phyloP scores from a whole-genome alignment of 75 land plant genomes.

The Cunninghamia lanceolata region DNA sequence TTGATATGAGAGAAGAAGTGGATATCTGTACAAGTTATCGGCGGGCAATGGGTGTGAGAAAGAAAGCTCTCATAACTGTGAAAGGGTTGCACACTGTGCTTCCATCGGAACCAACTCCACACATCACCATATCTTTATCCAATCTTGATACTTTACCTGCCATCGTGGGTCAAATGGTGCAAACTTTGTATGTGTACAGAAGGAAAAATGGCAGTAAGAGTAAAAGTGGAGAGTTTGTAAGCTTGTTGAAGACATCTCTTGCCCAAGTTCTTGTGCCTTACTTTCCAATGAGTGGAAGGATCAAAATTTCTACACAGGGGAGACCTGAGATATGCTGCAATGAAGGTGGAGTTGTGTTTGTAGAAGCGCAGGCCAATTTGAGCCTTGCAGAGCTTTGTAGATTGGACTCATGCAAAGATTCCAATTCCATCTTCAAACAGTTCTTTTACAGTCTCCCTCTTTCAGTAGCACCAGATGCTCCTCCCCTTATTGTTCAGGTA shows the following conservation, averaged over 20 bases:
- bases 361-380: conserved; percentile 17
- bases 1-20: neutral
- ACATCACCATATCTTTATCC: neutral
- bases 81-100: neutral
- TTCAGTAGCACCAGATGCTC: neutral
- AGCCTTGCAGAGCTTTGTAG: conserved; percentile 20
- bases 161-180: neutral
- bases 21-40: neutral
- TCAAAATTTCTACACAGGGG: neutral
- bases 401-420: neutral
- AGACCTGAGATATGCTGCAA: conserved; percentile 16
- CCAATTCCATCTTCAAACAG: neutral
- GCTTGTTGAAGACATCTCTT: neutral
- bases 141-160: conserved; percentile 7
- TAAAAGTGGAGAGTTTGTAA: neutral
- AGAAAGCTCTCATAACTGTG: neutral
- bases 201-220: neutral
- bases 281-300: conserved; percentile 6
- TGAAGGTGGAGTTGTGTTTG: conserved; percentile 14
- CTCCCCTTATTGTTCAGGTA: conserved; percentile 1
- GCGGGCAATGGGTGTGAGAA: neutral
- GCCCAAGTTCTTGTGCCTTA: conserved; percentile 5
- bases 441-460: neutral
- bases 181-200: neutral
- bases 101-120: neutral